These are phyloP conservation scores for Conticribra guillardii DNA, from an alignment of 108 stramenopile species.

Conservation along the genomic window DNA sequence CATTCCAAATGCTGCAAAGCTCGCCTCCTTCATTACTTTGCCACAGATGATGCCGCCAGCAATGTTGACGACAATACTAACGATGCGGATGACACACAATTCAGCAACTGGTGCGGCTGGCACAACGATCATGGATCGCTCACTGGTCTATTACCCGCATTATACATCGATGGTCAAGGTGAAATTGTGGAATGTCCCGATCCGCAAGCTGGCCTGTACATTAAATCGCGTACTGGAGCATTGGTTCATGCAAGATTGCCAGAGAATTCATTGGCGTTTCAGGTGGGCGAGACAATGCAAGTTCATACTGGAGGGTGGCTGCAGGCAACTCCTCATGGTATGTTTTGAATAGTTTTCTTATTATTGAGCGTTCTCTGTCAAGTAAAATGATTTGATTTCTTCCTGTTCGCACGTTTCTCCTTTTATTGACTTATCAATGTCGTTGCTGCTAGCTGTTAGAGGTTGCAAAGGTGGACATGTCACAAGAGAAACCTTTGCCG, in stretches of 20 bases:
- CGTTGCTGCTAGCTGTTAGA: slow-evolving; percentile 67
- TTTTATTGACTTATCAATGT: background rate
- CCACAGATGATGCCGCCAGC: slow-evolving; percentile 11
- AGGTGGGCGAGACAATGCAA: slow-evolving; percentile 93
- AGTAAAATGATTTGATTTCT: too few species aligned
- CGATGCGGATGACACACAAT: slow-evolving; percentile 18
- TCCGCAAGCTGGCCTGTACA: slow-evolving; percentile 81
- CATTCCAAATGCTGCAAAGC: slow-evolving; percentile 82
- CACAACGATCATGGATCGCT: slow-evolving; percentile 88
- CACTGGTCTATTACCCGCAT: slow-evolving; percentile 86
- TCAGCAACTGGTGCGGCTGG: slow-evolving; percentile 95
- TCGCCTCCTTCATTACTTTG: slow-evolving; percentile 94
- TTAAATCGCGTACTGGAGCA: slow-evolving; percentile 65
- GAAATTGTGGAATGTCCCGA: slow-evolving; percentile 49
- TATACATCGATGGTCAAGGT: slow-evolving; percentile 69
- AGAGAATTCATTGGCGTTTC: slow-evolving; percentile 77
- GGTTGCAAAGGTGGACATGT: slow-evolving; percentile 56
- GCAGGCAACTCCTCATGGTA: slow-evolving; percentile 92
- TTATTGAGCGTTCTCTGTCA: background rate
- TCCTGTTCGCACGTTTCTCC: background rate
- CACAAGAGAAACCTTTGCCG: slow-evolving; percentile 73
- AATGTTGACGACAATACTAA: slow-evolving; percentile 3
- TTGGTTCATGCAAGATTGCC: slow-evolving; percentile 74
- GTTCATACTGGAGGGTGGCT: slow-evolving; percentile 90
- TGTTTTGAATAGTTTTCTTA: slow-evolving; percentile 1